Conservation (phyloP, 352 stramenopile species). For the Globisporangium middletonii region DNA sequence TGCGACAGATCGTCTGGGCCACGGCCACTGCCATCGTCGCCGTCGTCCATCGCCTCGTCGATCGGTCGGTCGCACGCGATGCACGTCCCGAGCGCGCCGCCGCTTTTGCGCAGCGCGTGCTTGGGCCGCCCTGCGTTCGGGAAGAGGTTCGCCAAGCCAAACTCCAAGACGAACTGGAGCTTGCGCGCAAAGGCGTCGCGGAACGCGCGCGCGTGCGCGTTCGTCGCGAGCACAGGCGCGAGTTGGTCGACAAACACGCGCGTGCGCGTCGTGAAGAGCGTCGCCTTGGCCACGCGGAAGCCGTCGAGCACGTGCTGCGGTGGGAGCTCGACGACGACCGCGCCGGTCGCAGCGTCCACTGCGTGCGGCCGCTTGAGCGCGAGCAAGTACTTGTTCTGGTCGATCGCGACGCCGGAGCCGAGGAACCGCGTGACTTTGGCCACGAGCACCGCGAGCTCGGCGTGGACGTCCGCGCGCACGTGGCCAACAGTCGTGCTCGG, state of each 20-base stretch:
- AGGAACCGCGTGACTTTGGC: constrained; percentile 56
- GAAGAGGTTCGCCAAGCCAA: constrained; percentile 59
- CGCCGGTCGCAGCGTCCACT: constrained; percentile 30
- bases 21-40: too few species aligned
- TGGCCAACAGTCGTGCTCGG: too few species aligned
- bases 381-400: constrained; percentile 63
- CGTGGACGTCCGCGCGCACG: constrained; percentile 18
- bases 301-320: constrained; percentile 40
- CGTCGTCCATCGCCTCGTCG: constrained; percentile 17
- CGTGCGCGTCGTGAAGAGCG: constrained; percentile 32
- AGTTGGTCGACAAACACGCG: constrained; percentile 43
- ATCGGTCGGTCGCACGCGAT: constrained; percentile 62
- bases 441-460: constrained; percentile 37
- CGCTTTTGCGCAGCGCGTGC: constrained; percentile 21
- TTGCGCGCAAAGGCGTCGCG: constrained; percentile 41
- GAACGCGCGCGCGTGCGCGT: constrained; percentile 31
- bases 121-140: constrained; percentile 33
- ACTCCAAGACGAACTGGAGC: constrained; percentile 45
- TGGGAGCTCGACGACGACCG: constrained; percentile 34
- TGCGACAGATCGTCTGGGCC: too few species aligned
- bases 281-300: constrained; percentile 38
- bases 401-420: constrained; percentile 43
- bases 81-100: constrained; percentile 37
- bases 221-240: constrained; percentile 30
- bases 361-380: constrained; percentile 20